These are phyloP conservation scores for Afroboletus lepidellus DNA, from an alignment of 1,284 basidiomycete genomes.

Conservation along the genomic window DNA sequence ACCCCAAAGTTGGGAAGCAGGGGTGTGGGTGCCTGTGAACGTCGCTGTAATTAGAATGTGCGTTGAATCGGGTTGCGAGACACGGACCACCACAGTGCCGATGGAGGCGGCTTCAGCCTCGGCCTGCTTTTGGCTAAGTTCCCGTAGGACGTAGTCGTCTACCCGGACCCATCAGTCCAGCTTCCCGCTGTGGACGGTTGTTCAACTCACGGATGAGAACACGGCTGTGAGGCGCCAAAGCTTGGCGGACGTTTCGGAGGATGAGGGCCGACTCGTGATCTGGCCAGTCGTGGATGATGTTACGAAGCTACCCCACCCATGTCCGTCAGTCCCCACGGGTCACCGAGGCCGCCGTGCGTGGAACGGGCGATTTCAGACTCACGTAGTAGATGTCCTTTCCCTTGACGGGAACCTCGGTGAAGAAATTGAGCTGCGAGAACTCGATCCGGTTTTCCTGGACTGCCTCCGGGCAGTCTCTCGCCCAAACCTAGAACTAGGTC, in stretches of 20 bases:
- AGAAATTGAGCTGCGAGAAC: conserved; percentile 33
- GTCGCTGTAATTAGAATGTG: not conserved
- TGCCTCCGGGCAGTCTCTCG: conserved; percentile 23
- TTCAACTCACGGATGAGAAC: conserved; percentile 29
- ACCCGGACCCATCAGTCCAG: not conserved
- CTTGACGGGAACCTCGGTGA: conserved; percentile 27
- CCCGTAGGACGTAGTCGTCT: conserved; percentile 28
- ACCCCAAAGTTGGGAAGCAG: conserved; percentile 1
- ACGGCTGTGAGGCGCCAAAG: conserved; percentile 29
- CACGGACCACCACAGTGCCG: conserved; percentile 17
- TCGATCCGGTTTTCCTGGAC: conserved; percentile 25
- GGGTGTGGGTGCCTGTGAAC: conserved; percentile 31
- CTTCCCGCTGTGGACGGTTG: not conserved
- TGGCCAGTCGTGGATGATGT: conserved; percentile 33
- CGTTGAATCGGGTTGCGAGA: not conserved
- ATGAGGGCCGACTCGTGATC: conserved; percentile 21
- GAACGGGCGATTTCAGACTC: conserved; percentile 9
- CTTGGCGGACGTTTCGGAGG: conserved; percentile 25
- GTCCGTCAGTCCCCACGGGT: not conserved
- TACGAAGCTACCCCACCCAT: not conserved
- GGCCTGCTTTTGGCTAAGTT: conserved; percentile 21
- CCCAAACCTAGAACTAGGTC: conserved; percentile 24
- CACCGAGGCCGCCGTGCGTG: conserved; percentile 34
- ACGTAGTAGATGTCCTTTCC: conserved; percentile 35
- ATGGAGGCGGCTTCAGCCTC: conserved; percentile 11